Percentiles rank a stretch among this genome's conserved stretches.
Evolutionary conservation across 2,329 filamentous ascomycete species (phyloP).

Genomic region (Trichoderma cornu-damae): DNA sequence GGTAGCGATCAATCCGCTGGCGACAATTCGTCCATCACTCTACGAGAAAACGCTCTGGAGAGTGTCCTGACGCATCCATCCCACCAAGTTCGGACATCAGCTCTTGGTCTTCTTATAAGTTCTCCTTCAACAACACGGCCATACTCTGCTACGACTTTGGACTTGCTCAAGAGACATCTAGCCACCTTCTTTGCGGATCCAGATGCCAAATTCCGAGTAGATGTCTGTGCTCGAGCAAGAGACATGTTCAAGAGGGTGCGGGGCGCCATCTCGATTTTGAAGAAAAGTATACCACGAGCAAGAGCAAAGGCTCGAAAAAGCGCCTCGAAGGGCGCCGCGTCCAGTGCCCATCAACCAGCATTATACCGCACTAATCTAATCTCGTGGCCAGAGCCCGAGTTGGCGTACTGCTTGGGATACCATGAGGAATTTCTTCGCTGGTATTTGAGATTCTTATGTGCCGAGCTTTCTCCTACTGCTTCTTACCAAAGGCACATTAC

Average conservation of each 20-base stretch:
- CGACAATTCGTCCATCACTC: constrained; percentile 29
- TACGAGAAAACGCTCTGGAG: constrained; percentile 45
- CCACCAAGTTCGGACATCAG: constrained; percentile 67
- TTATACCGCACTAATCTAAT: constrained; percentile 39
- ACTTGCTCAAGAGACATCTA: constrained; percentile 60
- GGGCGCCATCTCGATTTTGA: constrained; percentile 56
- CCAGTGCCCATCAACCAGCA: constrained; percentile 26
- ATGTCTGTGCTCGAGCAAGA: constrained; percentile 68
- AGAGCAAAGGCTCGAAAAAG: constrained; percentile 35
- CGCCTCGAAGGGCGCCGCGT: constrained; percentile 21
- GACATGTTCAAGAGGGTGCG: constrained; percentile 72
- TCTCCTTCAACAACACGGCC: constrained; percentile 71
- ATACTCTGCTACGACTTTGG: constrained; percentile 58
- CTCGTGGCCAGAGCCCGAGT: constrained; percentile 34
- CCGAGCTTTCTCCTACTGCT: constrained; percentile 71
- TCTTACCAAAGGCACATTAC: constrained; percentile 89
- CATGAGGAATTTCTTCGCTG: constrained; percentile 65
- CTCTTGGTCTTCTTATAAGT: constrained; percentile 72
- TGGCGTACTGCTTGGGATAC: constrained; percentile 39
- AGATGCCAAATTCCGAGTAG: constrained; percentile 79
- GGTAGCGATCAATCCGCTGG: constrained; percentile 22
- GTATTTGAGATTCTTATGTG: constrained; percentile 67
- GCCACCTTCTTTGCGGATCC: constrained; percentile 73
- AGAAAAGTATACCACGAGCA: constrained; percentile 39
- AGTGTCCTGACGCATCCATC: constrained; percentile 51